These are phyloP conservation scores for Hibiscus mutabilis DNA, from an alignment of 345 rosid species.

Conservation along the genomic window DNA sequence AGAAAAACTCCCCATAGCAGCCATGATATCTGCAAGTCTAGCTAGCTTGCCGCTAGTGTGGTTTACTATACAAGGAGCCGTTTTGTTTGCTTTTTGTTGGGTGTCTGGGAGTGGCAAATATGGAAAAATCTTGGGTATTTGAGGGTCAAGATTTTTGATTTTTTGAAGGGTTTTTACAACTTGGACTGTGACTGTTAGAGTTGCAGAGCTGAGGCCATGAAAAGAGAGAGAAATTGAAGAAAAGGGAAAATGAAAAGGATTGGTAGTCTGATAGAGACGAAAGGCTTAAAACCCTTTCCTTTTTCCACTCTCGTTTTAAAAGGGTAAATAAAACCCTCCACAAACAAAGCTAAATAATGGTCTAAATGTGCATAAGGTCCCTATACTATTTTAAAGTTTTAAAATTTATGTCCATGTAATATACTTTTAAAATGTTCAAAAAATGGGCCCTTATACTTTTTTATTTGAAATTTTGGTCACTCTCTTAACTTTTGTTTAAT, in stretches of 20 bases:
- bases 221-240: neutral
- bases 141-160: slow-evolving; percentile 2
- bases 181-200: slow-evolving; percentile 18
- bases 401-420: too few relatives aligned
- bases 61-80: slow-evolving; percentile 29
- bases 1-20: slow-evolving; percentile 60
- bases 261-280: neutral
- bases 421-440: too few relatives aligned
- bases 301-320: neutral
- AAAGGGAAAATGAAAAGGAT: neutral
- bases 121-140: neutral
- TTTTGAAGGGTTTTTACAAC: slow-evolving; percentile 17
- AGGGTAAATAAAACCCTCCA: slow-evolving; percentile 8
- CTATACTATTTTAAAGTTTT: too few relatives aligned
- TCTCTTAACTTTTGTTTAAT: too few relatives aligned
- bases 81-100: slow-evolving; percentile 17
- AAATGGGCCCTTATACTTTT: too few relatives aligned
- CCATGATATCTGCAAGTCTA: slow-evolving; percentile 32
- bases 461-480: too few relatives aligned
- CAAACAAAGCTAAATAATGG: neutral
- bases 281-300: slow-evolving; percentile 27
- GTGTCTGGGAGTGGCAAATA: slow-evolving; percentile 6
- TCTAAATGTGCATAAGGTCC: too few relatives aligned
- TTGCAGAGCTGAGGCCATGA: slow-evolving; percentile 18
- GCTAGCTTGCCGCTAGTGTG: slow-evolving; percentile 42